Evolutionary conservation across 1,284 basidiomycete genomes (phyloP).

Genomic region (Anthracocystis walkeri): DNA sequence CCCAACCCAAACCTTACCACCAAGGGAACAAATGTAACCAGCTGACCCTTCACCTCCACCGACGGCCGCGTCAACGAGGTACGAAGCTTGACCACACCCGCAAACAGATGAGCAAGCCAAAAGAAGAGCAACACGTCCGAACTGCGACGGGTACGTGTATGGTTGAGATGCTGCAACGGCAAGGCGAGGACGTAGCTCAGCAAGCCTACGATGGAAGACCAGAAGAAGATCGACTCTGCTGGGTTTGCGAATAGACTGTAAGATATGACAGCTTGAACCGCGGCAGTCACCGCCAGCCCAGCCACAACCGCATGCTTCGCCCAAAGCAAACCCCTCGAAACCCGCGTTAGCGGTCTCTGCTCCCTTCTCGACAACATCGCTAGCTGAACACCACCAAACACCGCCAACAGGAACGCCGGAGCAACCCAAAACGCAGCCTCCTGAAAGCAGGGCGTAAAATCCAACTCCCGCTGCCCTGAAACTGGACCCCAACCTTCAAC

Average conservation of each 20-base stretch:
- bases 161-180: constrained; percentile 74
- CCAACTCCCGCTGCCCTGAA: constrained; percentile 78
- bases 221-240: constrained; percentile 47
- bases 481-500: constrained; percentile 75
- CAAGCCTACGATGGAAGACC: constrained; percentile 26
- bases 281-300: constrained; percentile 75
- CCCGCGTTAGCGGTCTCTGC: constrained; percentile 25
- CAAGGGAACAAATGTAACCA: constrained; percentile 55
- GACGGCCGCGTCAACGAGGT: constrained; percentile 52
- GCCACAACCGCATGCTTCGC: constrained; percentile 72
- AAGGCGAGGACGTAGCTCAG: constrained; percentile 63
- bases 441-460: constrained; percentile 86
- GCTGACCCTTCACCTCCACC: constrained; percentile 40
- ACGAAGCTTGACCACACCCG: constrained; percentile 74
- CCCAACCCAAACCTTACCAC: constrained; percentile 52
- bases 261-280: constrained; percentile 71
- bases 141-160: constrained; percentile 81
- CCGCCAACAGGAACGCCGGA: constrained; percentile 56
- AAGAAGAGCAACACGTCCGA: constrained; percentile 83
- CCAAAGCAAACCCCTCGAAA: constrained; percentile 48
- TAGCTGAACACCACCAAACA: constrained; percentile 45
- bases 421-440: constrained; percentile 71
- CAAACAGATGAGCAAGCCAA: constrained; percentile 80
- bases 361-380: constrained; percentile 30
- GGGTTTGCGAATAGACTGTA: constrained; percentile 43